Base-by-base conservation (phyloP, 2,329 filamentous ascomycete genomes). In the Cladosporium sp. region DNA sequence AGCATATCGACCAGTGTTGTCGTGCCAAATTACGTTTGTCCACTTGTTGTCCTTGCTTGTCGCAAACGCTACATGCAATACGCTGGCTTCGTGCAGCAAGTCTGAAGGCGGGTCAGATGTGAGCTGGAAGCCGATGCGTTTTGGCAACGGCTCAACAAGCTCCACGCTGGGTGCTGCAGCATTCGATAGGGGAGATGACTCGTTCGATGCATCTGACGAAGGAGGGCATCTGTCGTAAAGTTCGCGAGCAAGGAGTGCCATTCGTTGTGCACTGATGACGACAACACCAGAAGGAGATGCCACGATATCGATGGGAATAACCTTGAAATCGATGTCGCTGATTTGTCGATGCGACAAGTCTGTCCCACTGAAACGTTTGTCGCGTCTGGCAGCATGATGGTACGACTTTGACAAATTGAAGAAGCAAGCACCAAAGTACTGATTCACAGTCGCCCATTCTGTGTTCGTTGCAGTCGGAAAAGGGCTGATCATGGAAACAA, bases 1-100 rank as follows among this genome's bases (percentile, higher is more conserved):
- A 75, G 93, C 90, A 68, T 90, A 87, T 67, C 86, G 87, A 1
- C 92, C 92, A 30, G 86, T 86, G 70, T 88, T 92, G 74, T 96
- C 91, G 1, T 89, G 92, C 92, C 92, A 96, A 0, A 90, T 90
- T 6, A 88, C 90, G 14, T 89, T 90, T 44, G 95, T 80, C 92
- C 92, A 96, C 10, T 88, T 83, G 24, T 90, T 87, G 75, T 94
- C 91, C 12, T 89, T 82, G 73, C 91, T 93, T 65, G 88, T 85
- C 1, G 90, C 87, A 73, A 96, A 96, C 1, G 90, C 91, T 54
- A 96, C 81, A 75, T 96, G 92, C 34, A 96, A 87, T 73, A 90
- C 90, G 0, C 88, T 91, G 70, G 93, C 92, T 74, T 95, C 92
- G 65, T 90, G 87, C 63, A 95, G 81, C 6, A 94, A 80, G 21